Evolutionary conservation across 2,329 filamentous ascomycete genomes (phyloP).

Genomic region (Cladosporium sp.): DNA sequence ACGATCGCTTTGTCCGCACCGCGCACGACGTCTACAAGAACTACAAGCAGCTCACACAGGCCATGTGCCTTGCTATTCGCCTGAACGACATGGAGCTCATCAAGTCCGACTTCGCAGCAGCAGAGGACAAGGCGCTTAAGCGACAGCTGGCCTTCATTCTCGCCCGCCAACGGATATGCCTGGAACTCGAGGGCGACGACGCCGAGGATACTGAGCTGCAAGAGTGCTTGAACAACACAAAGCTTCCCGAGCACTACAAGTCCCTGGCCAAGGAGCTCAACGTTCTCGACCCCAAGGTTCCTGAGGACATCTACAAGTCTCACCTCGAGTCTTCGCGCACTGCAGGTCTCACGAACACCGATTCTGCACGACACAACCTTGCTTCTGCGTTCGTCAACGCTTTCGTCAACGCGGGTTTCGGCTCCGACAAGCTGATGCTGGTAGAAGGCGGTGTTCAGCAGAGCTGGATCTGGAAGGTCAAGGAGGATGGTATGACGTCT

Average conservation of each 20-base stretch:
- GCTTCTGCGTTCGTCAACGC: conserved; percentile 95
- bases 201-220: conserved; percentile 69
- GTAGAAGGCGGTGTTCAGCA: conserved; percentile 75
- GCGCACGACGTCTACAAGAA: conserved; percentile 90
- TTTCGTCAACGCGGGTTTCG: conserved; percentile 93
- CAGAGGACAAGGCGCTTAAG: conserved; percentile 74
- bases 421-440: conserved; percentile 97
- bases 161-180: conserved; percentile 81
- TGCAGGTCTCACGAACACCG: conserved; percentile 86
- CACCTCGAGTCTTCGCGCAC: conserved; percentile 94
- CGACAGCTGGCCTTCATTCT: conserved; percentile 94
- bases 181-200: conserved; percentile 62
- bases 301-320: conserved; percentile 99
- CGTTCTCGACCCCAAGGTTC: conserved; percentile 91
- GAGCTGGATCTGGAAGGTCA: conserved; percentile 98
- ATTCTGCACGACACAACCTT: conserved; percentile 92
- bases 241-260: conserved; percentile 88
- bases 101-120: conserved; percentile 71
- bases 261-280: conserved; percentile 91
- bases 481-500: conserved; percentile 95
- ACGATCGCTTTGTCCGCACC: conserved; percentile 88
- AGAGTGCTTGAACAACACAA: conserved; percentile 83
- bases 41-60: conserved; percentile 89
- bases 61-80: conserved; percentile 88
- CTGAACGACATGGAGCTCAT: conserved; percentile 80